Evolutionary conservation across 129 eudicot genomes (phyloP).

Genomic region (Tagetes patula): DNA sequence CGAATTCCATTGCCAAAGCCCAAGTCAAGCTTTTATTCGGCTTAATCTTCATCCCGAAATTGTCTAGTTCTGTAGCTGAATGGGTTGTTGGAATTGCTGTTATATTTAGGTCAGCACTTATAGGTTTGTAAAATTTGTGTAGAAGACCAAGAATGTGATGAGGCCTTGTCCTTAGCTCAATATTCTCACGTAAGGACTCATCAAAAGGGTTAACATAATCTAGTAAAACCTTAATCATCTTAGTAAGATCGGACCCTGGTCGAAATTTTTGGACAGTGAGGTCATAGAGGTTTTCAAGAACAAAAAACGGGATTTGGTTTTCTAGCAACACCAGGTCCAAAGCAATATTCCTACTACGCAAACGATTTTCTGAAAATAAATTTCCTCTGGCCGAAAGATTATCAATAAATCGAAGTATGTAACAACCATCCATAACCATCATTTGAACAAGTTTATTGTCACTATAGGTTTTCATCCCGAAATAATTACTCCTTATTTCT

Average conservation of each 20-base stretch:
- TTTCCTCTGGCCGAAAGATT: not conserved
- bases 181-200: too few species aligned
- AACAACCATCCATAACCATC: constrained; percentile 29
- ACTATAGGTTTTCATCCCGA: not conserved
- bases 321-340: constrained; percentile 20
- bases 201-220: not conserved
- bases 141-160: constrained; percentile 9
- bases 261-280: not conserved
- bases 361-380: not conserved
- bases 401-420: constrained; percentile 6
- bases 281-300: constrained; percentile 16
- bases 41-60: constrained; percentile 13
- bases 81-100: not conserved
- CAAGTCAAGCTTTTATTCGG: not conserved
- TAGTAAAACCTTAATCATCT: not conserved
- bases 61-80: constrained; percentile 11
- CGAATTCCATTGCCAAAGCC: not conserved
- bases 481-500: not conserved
- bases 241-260: not conserved
- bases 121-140: not conserved
- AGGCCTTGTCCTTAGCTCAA: too few species aligned
- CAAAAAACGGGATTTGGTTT: constrained; percentile 28
- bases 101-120: not conserved
- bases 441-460: constrained; percentile 16
- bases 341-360: not conserved